phyloP scores from a whole-genome alignment of 2,329 filamentous ascomycete species.

The Colletotrichum truncatum region DNA sequence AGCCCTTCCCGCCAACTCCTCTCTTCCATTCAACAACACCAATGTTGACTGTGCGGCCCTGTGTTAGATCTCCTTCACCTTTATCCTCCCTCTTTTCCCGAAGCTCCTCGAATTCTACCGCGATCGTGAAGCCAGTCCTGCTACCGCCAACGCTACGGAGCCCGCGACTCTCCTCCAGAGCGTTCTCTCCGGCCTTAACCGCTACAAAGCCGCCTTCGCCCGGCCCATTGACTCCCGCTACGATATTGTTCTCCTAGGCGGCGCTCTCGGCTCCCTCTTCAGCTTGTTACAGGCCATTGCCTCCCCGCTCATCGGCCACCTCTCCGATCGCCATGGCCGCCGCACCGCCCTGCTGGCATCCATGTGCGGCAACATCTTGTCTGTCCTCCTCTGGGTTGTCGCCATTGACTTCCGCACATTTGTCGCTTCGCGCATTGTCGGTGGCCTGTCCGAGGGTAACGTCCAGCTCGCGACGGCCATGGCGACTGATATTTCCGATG shows the following conservation, averaged over 20 bases:
- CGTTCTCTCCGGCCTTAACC: slow-evolving; percentile 84
- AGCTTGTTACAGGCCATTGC: slow-evolving; percentile 91
- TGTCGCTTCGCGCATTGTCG: slow-evolving; percentile 89
- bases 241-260: slow-evolving; percentile 94
- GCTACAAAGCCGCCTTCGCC: slow-evolving; percentile 93
- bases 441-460: slow-evolving; percentile 94
- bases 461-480: slow-evolving; percentile 96
- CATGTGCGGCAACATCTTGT: slow-evolving; percentile 93
- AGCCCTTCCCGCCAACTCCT: slow-evolving; percentile 37
- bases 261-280: slow-evolving; percentile 93
- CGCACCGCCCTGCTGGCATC: slow-evolving; percentile 87
- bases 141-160: slow-evolving; percentile 51
- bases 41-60: slow-evolving; percentile 7
- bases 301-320: slow-evolving; percentile 86
- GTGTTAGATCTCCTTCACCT: slow-evolving; percentile 91
- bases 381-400: slow-evolving; percentile 92
- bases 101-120: slow-evolving; percentile 97
- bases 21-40: neutral
- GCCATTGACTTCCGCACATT: slow-evolving; percentile 97
- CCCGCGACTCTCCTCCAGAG: slow-evolving; percentile 77
- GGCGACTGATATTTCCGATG: slow-evolving; percentile 93
- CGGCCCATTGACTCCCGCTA: slow-evolving; percentile 95
- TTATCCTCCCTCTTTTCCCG: slow-evolving; percentile 95
- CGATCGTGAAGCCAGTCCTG: slow-evolving; percentile 72
- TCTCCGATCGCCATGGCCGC: slow-evolving; percentile 90